Base-by-base conservation (phyloP, 2,329 filamentous ascomycete species). In the Anthostomella pinea region DNA sequence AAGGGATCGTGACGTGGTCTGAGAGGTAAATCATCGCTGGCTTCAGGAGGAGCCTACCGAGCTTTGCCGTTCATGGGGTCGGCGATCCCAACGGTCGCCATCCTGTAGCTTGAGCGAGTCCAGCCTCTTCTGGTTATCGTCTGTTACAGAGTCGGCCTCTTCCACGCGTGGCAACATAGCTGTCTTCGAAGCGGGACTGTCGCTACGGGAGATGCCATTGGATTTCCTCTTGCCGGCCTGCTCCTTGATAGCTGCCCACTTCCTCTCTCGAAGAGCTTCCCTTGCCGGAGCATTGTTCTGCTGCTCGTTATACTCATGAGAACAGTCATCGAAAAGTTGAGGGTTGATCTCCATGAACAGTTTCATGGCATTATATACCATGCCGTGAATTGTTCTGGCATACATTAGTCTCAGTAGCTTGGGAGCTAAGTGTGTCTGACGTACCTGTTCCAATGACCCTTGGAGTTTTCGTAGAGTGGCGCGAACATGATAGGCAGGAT, bases 341-440 rank as follows among this genome's bases (percentile, higher is more conserved):
- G 93, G 93, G 63, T 97, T 97, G 57, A 98, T 96, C 64, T 98
- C 93, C 93, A 98, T 98, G 66, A 98, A 98, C 23, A 98, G 78
- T 64, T 98, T 98, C 93, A 98, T 97, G 39, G 93, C 93, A 57
- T 97, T 98, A 65, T 97, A 97, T 8, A 98, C 93, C 91, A 98
- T 97, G 61, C 93, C 93, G 59, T 98, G 93, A 51, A 98, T 98
- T 6, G 93, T 98, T 57, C 93, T 97, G 48, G 2, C 6, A 32
- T 8, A 22, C 20, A 39, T 31, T 21, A 31, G 29, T 31, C 13
- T 5, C 5, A 15, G 16, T 22, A 5, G 13, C 15, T 20, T 9
- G 19, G 35, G 9, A n/a, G 20, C 7, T 26, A 16, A 22, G 5
- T 24, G 22, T 17, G 14, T 2, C 11, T 28, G 9, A 57, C 78